These are phyloP conservation scores for Physaria fendleri DNA, from an alignment of 345 rosid species.

Conservation along the genomic window DNA sequence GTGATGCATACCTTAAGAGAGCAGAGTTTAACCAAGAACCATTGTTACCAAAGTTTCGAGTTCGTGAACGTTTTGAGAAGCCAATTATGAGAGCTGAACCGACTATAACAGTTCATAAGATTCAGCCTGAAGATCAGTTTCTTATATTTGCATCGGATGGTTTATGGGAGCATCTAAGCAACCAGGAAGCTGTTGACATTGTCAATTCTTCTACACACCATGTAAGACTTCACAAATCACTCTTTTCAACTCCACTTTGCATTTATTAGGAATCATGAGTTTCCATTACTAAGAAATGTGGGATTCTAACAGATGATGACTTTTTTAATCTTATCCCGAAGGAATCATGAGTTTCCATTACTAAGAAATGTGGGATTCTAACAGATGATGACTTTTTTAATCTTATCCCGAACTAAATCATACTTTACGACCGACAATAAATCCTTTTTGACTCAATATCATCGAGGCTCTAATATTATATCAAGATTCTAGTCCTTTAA, in stretches of 20 bases:
- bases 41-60: constrained; percentile 69
- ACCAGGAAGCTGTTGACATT: constrained; percentile 92
- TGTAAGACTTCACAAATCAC: constrained; percentile 36
- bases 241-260: neutral
- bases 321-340: too few species aligned
- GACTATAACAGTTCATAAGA: constrained; percentile 56
- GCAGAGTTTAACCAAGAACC: constrained; percentile 85
- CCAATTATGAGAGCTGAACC: constrained; percentile 95
- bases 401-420: too few species aligned
- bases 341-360: too few species aligned
- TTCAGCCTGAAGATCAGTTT: constrained; percentile 76
- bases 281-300: too few species aligned
- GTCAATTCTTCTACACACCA: constrained; percentile 68
- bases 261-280: too few species aligned
- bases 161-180: constrained; percentile 93
- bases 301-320: too few species aligned
- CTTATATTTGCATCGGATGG: constrained; percentile 97
- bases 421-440: too few species aligned
- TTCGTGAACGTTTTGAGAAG: constrained; percentile 58
- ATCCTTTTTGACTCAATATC: too few species aligned
- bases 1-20: constrained; percentile 91
- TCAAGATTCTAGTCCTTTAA: too few species aligned
- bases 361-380: too few species aligned
- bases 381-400: too few species aligned
- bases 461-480: too few species aligned